Evolutionary conservation across 352 stramenopile species (phyloP).

Genomic region (Nothophytophthora sp.): DNA sequence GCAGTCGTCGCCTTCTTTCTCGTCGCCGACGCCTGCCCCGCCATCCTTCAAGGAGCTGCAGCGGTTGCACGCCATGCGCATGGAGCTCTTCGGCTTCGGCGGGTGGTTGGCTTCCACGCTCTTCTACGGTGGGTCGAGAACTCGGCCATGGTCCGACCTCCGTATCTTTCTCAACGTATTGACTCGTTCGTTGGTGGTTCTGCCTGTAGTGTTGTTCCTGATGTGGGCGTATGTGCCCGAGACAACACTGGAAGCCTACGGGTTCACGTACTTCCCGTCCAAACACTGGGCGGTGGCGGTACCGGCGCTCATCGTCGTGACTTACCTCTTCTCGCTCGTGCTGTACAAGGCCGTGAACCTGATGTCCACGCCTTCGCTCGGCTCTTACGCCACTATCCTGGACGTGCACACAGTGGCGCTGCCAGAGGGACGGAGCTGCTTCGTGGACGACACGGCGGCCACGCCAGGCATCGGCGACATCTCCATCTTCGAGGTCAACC

Average conservation of each 20-base stretch:
- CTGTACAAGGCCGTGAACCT: constrained; percentile 88
- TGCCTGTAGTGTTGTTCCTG: constrained; percentile 79
- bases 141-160: not conserved
- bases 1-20: not conserved
- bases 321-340: constrained; percentile 81
- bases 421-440: constrained; percentile 33
- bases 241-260: constrained; percentile 68
- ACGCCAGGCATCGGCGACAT: constrained; percentile 82
- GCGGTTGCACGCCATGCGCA: constrained; percentile 77
- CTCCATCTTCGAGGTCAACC: constrained; percentile 72
- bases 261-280: constrained; percentile 88
- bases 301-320: constrained; percentile 80
- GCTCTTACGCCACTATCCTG: constrained; percentile 82
- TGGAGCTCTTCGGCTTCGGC: constrained; percentile 88
- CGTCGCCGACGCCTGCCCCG: constrained; percentile 13
- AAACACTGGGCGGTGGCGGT: constrained; percentile 91
- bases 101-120: constrained; percentile 81
- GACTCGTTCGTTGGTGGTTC: not conserved
- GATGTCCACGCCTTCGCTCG: constrained; percentile 61
- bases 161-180: not conserved
- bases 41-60: constrained; percentile 85
- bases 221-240: constrained; percentile 90
- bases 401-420: constrained; percentile 75
- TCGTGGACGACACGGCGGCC: constrained; percentile 48
- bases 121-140: constrained; percentile 55